Conservation (phyloP, 2,329 filamentous ascomycete genomes). For the Camptophora hylomeconis region DNA sequence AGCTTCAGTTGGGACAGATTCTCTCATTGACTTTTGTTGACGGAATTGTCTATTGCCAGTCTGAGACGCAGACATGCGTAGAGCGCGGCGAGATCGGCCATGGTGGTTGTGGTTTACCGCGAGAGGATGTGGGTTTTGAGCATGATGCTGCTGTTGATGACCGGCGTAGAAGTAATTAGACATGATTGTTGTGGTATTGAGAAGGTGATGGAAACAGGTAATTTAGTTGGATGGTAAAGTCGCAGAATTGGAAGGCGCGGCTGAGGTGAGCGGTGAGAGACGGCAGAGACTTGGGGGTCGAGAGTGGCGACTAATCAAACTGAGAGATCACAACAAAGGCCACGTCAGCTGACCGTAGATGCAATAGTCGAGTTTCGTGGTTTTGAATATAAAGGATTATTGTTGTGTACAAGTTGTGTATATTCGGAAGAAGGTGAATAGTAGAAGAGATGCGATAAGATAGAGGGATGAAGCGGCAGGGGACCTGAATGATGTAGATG, state of each 20-base stretch:
- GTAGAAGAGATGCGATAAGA: too few species aligned
- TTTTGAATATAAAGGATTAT: too few species aligned
- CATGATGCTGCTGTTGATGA: slow-evolving; percentile 36
- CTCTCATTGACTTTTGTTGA: slow-evolving; percentile 73
- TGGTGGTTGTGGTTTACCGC: slow-evolving; percentile 36
- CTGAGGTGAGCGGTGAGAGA: slow-evolving; percentile 4
- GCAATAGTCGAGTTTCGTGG: too few species aligned
- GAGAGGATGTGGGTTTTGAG: slow-evolving; percentile 36
- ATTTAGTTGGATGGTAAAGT: too few species aligned
- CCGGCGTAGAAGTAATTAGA: slow-evolving; percentile 33
- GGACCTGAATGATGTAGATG: too few species aligned
- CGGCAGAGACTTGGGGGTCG: too few species aligned
- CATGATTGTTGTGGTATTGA: slow-evolving; percentile 23
- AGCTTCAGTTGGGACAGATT: slow-evolving; percentile 57
- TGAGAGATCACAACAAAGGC: slow-evolving; percentile 3
- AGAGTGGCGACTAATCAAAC: slow-evolving; percentile 3
- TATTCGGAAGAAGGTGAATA: too few species aligned
- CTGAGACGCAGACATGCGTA: slow-evolving; percentile 66
- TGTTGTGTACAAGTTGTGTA: too few species aligned
- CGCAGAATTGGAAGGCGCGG: too few species aligned
- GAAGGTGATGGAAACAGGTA: too few species aligned
- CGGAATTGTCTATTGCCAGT: slow-evolving; percentile 80
- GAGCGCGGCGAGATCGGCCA: slow-evolving; percentile 71
- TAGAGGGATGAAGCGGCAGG: too few species aligned
- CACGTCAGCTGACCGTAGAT: slow-evolving; percentile 6